Evolutionary conservation across 176 grass and related monocot species (phyloP).

Genomic region (Alloteropsis semialata): DNA sequence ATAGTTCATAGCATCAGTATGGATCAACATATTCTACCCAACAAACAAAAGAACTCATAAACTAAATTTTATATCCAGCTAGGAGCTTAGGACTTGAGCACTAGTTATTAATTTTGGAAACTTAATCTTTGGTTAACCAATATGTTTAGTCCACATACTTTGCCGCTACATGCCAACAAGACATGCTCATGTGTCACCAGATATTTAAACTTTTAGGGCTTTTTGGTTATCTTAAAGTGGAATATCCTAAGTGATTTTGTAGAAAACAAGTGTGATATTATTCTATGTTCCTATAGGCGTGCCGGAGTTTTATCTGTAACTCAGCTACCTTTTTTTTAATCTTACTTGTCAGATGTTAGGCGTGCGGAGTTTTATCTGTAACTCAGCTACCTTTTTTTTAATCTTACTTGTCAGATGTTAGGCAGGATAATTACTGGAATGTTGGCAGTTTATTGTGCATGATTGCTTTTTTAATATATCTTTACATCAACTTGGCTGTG

Average conservation of each 20-base stretch:
- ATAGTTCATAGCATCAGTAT: constrained; percentile 20
- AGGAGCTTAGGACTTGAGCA: background rate
- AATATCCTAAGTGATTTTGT: too few species aligned
- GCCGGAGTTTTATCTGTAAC: too few species aligned
- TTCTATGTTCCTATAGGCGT: background rate
- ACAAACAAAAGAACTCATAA: background rate
- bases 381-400: background rate
- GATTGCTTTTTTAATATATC: background rate
- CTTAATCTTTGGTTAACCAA: background rate
- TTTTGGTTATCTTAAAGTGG: too few species aligned
- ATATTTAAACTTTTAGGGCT: too few species aligned
- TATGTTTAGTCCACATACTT: too few species aligned
- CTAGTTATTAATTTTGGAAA: background rate
- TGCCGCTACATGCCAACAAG: too few species aligned
- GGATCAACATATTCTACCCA: constrained; percentile 7
- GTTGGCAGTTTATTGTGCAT: background rate
- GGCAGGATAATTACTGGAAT: background rate
- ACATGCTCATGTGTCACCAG: too few species aligned
- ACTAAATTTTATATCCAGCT: background rate
- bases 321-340: too few species aligned
- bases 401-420: constrained; percentile 1
- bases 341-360: too few species aligned
- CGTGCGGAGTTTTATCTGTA: background rate
- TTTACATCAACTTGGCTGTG: background rate
- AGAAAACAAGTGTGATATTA: background rate